phyloP scores from a whole-genome alignment of 2,329 filamentous ascomycete genomes.

The Botryosphaeria dothidea region DNA sequence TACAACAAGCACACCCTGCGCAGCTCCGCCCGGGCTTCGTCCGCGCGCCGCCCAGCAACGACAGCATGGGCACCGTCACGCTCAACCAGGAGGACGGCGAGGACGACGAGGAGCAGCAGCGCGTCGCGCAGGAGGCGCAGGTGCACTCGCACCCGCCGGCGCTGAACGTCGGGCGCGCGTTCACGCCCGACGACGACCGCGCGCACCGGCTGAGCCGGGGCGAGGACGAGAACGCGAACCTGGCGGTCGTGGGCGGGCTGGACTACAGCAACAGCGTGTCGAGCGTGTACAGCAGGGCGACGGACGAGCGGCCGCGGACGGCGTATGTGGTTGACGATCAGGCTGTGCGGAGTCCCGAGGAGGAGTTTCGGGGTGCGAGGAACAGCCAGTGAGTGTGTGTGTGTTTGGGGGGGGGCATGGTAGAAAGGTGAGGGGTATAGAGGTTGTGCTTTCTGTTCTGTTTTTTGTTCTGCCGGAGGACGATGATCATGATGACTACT shows the following conservation, averaged over 20 bases:
- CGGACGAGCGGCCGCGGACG: background rate
- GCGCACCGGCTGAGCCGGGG: background rate
- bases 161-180: background rate
- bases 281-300: conserved; percentile 1
- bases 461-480: background rate
- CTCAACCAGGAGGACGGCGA: background rate
- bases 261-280: background rate
- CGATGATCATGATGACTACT: background rate
- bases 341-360: background rate
- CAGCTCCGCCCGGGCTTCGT: background rate
- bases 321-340: background rate
- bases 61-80: conserved; percentile 5
- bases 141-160: background rate
- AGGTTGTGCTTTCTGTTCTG: background rate
- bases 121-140: too few species aligned
- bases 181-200: conserved; percentile 9
- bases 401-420: background rate
- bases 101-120: background rate
- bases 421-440: background rate
- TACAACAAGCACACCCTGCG: background rate
- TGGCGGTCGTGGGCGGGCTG: background rate
- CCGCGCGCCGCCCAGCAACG: background rate
- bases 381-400: background rate
- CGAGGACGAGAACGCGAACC: background rate
- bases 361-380: background rate